Percentiles rank a stretch among this genome's conserved stretches.
Evolutionary conservation across 2,329 filamentous ascomycete genomes (phyloP).

Genomic region (Pyrenophora graminea): DNA sequence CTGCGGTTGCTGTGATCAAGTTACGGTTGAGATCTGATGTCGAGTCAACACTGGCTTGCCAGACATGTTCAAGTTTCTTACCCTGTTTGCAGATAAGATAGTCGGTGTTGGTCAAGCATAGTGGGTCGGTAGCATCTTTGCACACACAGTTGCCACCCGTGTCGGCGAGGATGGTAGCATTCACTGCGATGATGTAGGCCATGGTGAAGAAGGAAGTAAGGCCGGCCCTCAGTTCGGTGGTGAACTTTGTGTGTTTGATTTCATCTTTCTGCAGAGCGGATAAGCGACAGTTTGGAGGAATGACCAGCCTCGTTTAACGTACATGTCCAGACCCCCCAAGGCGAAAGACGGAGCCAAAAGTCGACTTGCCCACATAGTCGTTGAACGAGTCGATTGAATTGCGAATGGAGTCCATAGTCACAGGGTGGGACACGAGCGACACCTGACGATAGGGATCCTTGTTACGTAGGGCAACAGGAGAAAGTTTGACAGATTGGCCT

Average conservation of each 20-base stretch:
- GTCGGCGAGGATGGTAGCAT: slow-evolving; percentile 51
- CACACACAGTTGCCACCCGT: slow-evolving; percentile 79
- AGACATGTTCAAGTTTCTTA: slow-evolving; percentile 7
- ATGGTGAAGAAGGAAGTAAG: slow-evolving; percentile 67
- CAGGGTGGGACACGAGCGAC: slow-evolving; percentile 1
- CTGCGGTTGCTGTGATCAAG: slow-evolving; percentile 81
- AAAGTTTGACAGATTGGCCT: background rate
- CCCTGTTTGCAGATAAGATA: slow-evolving; percentile 63
- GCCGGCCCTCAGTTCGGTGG: slow-evolving; percentile 81
- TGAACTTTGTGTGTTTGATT: slow-evolving; percentile 76
- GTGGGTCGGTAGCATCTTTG: slow-evolving; percentile 50
- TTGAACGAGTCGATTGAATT: slow-evolving; percentile 29
- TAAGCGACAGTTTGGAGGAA: slow-evolving; percentile 4
- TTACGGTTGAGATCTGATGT: slow-evolving; percentile 67
- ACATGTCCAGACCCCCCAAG: slow-evolving; percentile 84
- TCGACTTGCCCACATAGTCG: slow-evolving; percentile 35
- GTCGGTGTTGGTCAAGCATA: slow-evolving; percentile 60
- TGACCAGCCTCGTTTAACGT: slow-evolving; percentile 46
- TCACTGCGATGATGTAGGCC: slow-evolving; percentile 48
- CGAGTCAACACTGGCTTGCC: background rate
- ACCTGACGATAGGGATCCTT: slow-evolving; percentile 9
- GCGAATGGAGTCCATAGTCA: slow-evolving; percentile 32
- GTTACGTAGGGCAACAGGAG: slow-evolving; percentile 3
- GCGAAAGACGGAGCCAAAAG: slow-evolving; percentile 61
- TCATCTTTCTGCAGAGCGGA: slow-evolving; percentile 61